Evolutionary conservation across 192 early-diverging fungal species (phyloP).

Genomic region (Coemansia sp.): DNA sequence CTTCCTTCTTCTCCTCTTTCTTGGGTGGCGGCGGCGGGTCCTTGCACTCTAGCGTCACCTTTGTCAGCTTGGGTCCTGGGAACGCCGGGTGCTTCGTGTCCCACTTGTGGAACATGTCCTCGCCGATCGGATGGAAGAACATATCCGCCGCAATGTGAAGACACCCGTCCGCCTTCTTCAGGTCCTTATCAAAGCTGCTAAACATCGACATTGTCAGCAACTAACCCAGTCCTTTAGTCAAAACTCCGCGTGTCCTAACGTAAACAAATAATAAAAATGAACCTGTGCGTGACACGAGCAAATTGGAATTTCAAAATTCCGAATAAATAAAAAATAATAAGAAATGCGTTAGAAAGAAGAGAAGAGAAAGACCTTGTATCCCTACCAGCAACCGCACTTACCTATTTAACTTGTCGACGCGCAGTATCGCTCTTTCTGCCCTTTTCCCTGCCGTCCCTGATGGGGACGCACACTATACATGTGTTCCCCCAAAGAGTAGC

Average conservation of each 20-base stretch:
- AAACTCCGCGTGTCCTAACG: background rate
- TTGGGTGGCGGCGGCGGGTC: slow-evolving; percentile 26
- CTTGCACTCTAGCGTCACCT: slow-evolving; percentile 55
- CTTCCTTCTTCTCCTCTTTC: slow-evolving; percentile 30
- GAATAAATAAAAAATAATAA: slow-evolving; percentile 8
- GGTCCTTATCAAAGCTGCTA: slow-evolving; percentile 57
- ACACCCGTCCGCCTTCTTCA: slow-evolving; percentile 55
- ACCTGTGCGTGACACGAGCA: background rate
- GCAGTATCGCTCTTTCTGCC: background rate
- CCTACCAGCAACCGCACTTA: background rate
- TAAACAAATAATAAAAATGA: slow-evolving; percentile 2
- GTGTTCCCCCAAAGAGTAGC: slow-evolving; percentile 7
- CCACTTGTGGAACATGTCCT: slow-evolving; percentile 60
- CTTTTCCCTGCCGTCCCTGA: slow-evolving; percentile 2
- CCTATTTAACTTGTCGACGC: background rate
- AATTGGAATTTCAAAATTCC: background rate
- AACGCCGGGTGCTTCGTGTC: slow-evolving; percentile 56
- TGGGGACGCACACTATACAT: background rate
- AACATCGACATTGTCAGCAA: slow-evolving; percentile 54
- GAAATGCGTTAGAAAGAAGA: background rate
- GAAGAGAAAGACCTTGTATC: background rate
- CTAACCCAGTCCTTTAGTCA: background rate
- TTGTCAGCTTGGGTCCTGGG: slow-evolving; percentile 55
- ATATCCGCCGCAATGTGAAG: slow-evolving; percentile 59
- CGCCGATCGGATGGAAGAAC: slow-evolving; percentile 57